Base-by-base conservation (phyloP, 371 early-diverging fungal genomes). In the Rhizopus delemar region DNA sequence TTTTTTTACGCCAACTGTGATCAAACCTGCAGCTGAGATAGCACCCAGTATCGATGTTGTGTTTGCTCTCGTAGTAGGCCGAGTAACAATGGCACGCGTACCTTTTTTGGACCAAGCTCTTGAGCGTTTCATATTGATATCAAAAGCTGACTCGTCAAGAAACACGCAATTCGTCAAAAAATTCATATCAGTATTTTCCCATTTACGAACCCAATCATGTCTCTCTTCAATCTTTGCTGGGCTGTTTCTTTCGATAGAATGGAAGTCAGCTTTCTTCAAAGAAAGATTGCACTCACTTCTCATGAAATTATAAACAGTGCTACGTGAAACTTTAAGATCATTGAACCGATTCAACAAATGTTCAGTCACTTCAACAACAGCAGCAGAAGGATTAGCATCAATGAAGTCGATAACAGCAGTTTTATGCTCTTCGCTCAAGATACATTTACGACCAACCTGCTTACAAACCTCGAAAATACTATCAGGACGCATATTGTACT, bases 41-140 rank as follows among this genome's bases (percentile, higher is more conserved):
- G 66, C 66, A 32, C 66, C 61, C 52, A 66, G 29, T 58, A 66
- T 61, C 1, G 62, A 61, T 28, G 62, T 61, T 56, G 59, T 61
- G 45, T 66, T 66, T 58, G 62, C 67, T 66, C 59, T 66, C 41
- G 56, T 62, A 46, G 52, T 65, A 49, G 66, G 58, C 16, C 46
- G 36, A 36, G 63, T 63, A 41, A 63, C 58, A 63, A 58, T 22
- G 22, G 22, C 22, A 22, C 22, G 22, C 22, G 22, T 22, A 22
- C 22, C 22, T 22, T 22, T 22, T 22, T 22, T 22, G 22, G 22
- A 22, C 22, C 22, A 22, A 22, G 22, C 22, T 22, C 22, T 22
- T 22, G 22, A 22, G 22, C 22, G 22, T 22, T 22, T 22, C 22
- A 22, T 22, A 22, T 22, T 22, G 22, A 53, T 65, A 56, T 65